Evolutionary conservation across 257 asterid species (phyloP).

Genomic region (Avicennia marina): DNA sequence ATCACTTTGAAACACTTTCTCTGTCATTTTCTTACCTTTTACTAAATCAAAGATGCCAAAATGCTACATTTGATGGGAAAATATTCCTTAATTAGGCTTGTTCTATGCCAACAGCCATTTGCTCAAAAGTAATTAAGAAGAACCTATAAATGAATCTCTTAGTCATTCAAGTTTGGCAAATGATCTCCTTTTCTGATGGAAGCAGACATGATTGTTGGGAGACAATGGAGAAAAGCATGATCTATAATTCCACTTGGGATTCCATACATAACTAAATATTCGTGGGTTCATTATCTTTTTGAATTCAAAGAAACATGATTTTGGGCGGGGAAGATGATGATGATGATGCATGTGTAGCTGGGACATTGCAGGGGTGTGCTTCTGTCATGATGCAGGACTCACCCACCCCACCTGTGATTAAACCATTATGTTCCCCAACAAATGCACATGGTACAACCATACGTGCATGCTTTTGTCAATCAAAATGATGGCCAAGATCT

Average conservation of each 20-base stretch:
- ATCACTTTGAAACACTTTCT: too few species aligned
- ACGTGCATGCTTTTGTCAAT: constrained; percentile 17
- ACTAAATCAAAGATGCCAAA: too few species aligned
- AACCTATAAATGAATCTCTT: too few species aligned
- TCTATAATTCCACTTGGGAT: constrained; percentile 14
- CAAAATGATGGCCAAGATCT: constrained; percentile 32
- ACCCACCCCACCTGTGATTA: not conserved
- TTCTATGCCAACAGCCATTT: too few species aligned
- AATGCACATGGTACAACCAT: constrained; percentile 26
- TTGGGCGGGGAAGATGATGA: constrained; percentile 6
- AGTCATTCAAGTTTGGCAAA: not conserved
- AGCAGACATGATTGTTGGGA: not conserved
- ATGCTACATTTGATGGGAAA: too few species aligned
- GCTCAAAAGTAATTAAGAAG: too few species aligned
- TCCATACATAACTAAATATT: constrained; percentile 1
- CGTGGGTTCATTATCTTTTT: constrained; percentile 14
- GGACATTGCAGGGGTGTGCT: too few species aligned
- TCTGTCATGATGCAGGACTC: constrained; percentile 2
- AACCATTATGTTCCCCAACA: constrained; percentile 34
- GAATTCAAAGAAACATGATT: constrained; percentile 26
- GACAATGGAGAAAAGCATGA: not conserved
- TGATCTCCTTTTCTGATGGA: not conserved
- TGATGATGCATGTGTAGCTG: constrained; percentile 13
- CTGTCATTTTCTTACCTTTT: too few species aligned
- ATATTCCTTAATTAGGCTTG: too few species aligned